Evolutionary conservation across 2,329 filamentous ascomycete species (phyloP).

Genomic region (Neurospora sp.): DNA sequence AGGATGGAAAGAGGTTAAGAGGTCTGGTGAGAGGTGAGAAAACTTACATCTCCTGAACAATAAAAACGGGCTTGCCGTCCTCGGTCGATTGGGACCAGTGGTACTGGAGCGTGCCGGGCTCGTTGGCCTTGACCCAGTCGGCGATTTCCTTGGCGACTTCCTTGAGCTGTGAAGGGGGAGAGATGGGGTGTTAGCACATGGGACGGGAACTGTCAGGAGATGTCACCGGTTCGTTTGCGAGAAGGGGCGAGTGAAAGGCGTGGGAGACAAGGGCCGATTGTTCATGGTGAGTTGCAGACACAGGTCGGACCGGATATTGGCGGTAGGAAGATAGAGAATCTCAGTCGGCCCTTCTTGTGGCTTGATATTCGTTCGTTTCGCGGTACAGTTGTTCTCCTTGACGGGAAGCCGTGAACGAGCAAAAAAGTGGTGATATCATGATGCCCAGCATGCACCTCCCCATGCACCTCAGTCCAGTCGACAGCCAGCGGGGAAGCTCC

Average conservation of each 20-base stretch:
- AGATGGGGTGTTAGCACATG: not conserved
- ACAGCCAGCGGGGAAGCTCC: not conserved
- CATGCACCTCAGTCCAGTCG: not conserved
- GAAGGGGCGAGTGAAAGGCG: not conserved
- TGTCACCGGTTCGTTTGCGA: not conserved
- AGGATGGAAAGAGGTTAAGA: not conserved
- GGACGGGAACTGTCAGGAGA: not conserved
- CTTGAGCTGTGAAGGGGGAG: slow-evolving; percentile 4
- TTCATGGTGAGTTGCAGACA: not conserved
- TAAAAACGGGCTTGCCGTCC: slow-evolving; percentile 7
- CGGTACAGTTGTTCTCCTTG: not conserved
- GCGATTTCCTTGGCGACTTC: slow-evolving; percentile 6
- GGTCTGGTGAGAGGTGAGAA: not conserved
- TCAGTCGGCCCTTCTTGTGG: not conserved
- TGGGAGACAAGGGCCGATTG: not conserved
- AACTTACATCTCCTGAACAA: slow-evolving; percentile 10
- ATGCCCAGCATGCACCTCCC: not conserved
- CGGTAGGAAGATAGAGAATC: not conserved
- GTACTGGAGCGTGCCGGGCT: slow-evolving; percentile 11
- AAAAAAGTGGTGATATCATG: not conserved
- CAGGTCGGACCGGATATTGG: not conserved
- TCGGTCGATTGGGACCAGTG: slow-evolving; percentile 8
- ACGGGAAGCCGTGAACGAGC: not conserved
- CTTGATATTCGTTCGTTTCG: not conserved
- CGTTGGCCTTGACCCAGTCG: slow-evolving; percentile 11